Conservation (phyloP, 208 protist species). For the Wallacemonas sp. region DNA sequence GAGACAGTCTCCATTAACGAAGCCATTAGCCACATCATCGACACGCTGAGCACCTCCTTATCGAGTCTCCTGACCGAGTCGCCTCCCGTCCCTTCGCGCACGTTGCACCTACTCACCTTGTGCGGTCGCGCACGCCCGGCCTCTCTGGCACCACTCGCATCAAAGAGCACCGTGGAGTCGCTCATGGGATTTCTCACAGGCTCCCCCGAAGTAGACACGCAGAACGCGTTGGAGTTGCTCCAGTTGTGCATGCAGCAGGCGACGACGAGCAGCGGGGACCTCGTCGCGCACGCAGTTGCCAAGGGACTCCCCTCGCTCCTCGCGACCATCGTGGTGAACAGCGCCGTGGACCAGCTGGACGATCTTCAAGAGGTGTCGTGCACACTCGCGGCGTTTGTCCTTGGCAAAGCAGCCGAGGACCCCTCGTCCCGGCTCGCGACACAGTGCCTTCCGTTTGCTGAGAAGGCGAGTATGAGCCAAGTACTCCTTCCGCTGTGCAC, state of each 20-base stretch:
- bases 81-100: conserved; percentile 82
- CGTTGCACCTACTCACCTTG: conserved; percentile 73
- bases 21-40: conserved; percentile 26
- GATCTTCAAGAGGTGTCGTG: conserved; percentile 36
- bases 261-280: conserved; percentile 10
- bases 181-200: conserved; percentile 27
- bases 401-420: conserved; percentile 32
- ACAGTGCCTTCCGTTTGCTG: conserved; percentile 35
- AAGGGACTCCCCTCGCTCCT: conserved; percentile 49
- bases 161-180: conserved; percentile 17
- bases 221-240: not conserved
- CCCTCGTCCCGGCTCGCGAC: conserved; percentile 24
- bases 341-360: conserved; percentile 30
- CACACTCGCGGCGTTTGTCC: conserved; percentile 32
- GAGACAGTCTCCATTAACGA: conserved; percentile 17
- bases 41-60: conserved; percentile 36
- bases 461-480: conserved; percentile 28
- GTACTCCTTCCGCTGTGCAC: conserved; percentile 59
- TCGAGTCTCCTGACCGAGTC: conserved; percentile 61
- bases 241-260: conserved; percentile 15
- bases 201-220: conserved; percentile 5
- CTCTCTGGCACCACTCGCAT: conserved; percentile 31
- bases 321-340: conserved; percentile 35
- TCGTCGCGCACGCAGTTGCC: not conserved
- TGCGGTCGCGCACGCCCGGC: conserved; percentile 58